Conservation (phyloP, 768 basidiomycete genomes). For the Asterophora lycoperdoides region DNA sequence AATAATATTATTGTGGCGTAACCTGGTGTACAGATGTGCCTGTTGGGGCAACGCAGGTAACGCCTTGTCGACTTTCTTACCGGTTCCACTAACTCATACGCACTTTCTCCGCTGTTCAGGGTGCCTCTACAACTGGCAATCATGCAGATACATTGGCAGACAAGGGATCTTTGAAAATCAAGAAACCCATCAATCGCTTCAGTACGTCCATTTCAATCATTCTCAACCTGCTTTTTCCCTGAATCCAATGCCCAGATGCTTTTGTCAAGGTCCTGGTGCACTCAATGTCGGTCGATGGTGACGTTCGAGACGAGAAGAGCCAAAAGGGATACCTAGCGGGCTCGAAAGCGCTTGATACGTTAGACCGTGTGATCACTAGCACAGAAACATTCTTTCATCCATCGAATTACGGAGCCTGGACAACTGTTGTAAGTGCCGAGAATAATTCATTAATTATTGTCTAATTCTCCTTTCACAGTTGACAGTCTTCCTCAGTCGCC, state of each 20-base stretch:
- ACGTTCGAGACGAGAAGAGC: slow-evolving; percentile 41
- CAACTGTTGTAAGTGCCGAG: slow-evolving; percentile 44
- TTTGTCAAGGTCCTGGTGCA: slow-evolving; percentile 85
- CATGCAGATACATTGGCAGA: slow-evolving; percentile 66
- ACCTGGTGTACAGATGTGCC: slow-evolving; percentile 51
- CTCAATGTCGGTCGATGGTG: slow-evolving; percentile 83
- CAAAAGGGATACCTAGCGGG: slow-evolving; percentile 68
- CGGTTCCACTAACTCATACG: background rate
- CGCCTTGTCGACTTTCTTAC: slow-evolving; percentile 2
- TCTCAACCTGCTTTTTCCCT: slow-evolving; percentile 3
- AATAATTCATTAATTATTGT: slow-evolving; percentile 3
- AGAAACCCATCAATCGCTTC: slow-evolving; percentile 63
- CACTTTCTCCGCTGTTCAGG: slow-evolving; percentile 32
- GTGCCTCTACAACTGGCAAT: slow-evolving; percentile 57
- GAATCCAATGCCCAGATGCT: slow-evolving; percentile 43
- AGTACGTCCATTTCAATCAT: slow-evolving; percentile 34
- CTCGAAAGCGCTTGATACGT: slow-evolving; percentile 80
- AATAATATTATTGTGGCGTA: background rate
- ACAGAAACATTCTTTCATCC: slow-evolving; percentile 96
- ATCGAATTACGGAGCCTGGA: slow-evolving; percentile 86
- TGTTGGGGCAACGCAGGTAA: slow-evolving; percentile 63
- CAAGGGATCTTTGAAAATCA: slow-evolving; percentile 55
- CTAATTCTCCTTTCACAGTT: slow-evolving; percentile 35
- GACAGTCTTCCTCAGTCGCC: slow-evolving; percentile 66
- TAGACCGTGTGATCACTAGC: slow-evolving; percentile 85